Evolutionary conservation across 2,329 filamentous ascomycete species (phyloP).

Genomic region (Arthrobotrys iridis): DNA sequence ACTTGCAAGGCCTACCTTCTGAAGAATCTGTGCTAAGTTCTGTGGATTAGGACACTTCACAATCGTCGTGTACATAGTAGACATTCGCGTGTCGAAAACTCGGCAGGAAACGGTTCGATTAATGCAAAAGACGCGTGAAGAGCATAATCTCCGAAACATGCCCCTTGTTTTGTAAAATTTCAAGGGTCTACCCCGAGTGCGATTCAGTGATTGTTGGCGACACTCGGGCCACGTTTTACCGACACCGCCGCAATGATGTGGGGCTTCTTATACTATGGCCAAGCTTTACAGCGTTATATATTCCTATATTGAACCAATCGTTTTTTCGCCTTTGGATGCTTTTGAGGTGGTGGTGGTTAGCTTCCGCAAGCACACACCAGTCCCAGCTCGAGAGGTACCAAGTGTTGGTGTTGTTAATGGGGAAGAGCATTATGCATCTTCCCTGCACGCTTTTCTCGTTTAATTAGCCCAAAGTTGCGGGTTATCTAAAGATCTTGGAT

Average conservation of each 20-base stretch:
- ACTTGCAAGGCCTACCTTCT: no score
- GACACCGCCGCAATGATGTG: slow-evolving; percentile 18
- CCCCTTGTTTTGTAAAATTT: slow-evolving; percentile 39
- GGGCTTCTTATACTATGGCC: slow-evolving; percentile 1
- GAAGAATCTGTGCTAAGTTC: no score
- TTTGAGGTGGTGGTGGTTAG: neutral
- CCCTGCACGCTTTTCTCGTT: slow-evolving; percentile 26
- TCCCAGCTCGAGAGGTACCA: slow-evolving; percentile 7
- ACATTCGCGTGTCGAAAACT: neutral
- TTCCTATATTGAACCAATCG: neutral
- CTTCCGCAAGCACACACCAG: neutral
- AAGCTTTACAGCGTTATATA: slow-evolving; percentile 10
- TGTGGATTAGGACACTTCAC: no score
- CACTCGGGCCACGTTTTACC: slow-evolving; percentile 40
- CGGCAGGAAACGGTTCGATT: neutral
- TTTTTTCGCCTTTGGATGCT: neutral
- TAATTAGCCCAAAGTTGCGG: slow-evolving; percentile 21
- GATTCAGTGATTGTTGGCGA: slow-evolving; percentile 41
- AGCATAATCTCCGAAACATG: slow-evolving; percentile 19
- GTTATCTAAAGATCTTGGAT: slow-evolving; percentile 39
- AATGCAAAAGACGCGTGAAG: neutral
- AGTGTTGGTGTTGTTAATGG: slow-evolving; percentile 1
- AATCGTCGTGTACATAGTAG: no score
- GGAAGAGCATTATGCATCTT: slow-evolving; percentile 4
- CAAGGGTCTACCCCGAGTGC: slow-evolving; percentile 40